These are phyloP conservation scores for Arthrobotrys sinensis DNA, from an alignment of 2,329 filamentous ascomycete species.

Conservation along the genomic window DNA sequence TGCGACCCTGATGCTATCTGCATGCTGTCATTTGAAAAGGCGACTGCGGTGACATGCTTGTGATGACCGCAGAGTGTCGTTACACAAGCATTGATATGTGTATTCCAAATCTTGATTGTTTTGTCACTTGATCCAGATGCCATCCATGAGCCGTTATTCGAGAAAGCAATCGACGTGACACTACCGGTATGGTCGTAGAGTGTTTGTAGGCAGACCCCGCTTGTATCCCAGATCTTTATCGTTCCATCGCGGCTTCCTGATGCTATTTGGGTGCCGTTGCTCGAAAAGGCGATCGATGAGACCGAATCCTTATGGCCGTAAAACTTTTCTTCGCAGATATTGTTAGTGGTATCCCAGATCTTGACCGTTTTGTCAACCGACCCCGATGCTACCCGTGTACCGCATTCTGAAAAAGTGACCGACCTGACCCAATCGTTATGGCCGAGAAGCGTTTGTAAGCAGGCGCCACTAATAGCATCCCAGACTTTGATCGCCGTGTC, in stretches of 20 bases:
- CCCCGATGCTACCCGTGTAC: conserved; percentile 9
- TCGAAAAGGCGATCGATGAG: conserved; percentile 9
- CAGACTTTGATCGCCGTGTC: conserved; percentile 8
- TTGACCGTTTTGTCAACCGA: conserved; percentile 1
- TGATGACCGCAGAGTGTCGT: background rate
- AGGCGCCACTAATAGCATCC: background rate
- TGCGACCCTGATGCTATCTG: conserved; percentile 13
- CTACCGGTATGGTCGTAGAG: conserved; percentile 25
- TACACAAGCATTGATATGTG: background rate
- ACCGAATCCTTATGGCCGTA: background rate
- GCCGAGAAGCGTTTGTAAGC: conserved; percentile 2
- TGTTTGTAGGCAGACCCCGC: background rate
- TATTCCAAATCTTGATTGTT: conserved; percentile 36
- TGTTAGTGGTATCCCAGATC: conserved; percentile 9
- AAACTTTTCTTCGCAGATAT: background rate
- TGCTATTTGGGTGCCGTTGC: conserved; percentile 11
- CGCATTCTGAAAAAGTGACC: background rate
- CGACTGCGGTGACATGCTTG: background rate
- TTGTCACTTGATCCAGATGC: conserved; percentile 39
- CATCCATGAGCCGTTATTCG: conserved; percentile 41
- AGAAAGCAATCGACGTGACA: conserved; percentile 41
- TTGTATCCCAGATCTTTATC: conserved; percentile 49
- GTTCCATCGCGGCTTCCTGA: conserved; percentile 38
- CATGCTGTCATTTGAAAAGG: conserved; percentile 13
- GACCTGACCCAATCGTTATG: background rate